A percentile compares a stretch with the other conserved stretches of the same genome.
Conservation (phyloP, 139 green algal genomes). For the Micractinium sp. region DNA sequence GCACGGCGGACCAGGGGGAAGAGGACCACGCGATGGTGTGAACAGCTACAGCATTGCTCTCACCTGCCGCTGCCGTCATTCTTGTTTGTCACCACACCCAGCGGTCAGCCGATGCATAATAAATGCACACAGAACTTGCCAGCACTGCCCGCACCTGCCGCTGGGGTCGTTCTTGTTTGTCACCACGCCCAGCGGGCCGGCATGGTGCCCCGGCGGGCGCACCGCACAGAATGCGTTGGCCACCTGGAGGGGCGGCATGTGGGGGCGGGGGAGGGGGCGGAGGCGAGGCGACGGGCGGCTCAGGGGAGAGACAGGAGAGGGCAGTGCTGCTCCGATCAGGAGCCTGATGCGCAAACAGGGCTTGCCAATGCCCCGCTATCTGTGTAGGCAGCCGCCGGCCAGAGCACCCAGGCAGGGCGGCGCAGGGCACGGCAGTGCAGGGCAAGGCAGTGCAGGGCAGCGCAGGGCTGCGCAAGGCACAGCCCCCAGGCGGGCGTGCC, state of each 20-base stretch:
- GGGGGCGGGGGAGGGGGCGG: neutral
- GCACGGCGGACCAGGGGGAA: neutral
- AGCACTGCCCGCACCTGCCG: conserved; percentile 36
- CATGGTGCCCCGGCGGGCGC: conserved; percentile 91
- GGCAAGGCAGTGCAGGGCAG: too few species aligned
- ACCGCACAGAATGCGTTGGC: conserved; percentile 90
- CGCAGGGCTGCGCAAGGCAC: too few species aligned
- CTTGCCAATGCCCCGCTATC: too few species aligned
- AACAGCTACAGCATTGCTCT: neutral
- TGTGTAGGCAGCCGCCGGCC: too few species aligned
- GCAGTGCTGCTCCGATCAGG: too few species aligned
- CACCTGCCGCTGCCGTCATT: conserved; percentile 49
- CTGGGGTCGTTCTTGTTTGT: conserved; percentile 52
- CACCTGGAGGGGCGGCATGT: neutral
- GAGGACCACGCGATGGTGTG: too few species aligned
- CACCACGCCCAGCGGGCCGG: conserved; percentile 78
- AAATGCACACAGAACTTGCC: too few species aligned
- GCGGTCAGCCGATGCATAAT: too few species aligned
- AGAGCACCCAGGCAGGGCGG: too few species aligned
- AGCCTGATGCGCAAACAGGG: too few species aligned
- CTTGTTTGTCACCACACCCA: conserved; percentile 65
- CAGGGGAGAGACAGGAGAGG: neutral
- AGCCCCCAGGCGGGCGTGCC: too few species aligned
- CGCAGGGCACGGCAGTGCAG: too few species aligned
- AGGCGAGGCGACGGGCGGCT: neutral